phyloP scores from a whole-genome alignment of 2,329 filamentous ascomycete species.

The Coniella lustricola region DNA sequence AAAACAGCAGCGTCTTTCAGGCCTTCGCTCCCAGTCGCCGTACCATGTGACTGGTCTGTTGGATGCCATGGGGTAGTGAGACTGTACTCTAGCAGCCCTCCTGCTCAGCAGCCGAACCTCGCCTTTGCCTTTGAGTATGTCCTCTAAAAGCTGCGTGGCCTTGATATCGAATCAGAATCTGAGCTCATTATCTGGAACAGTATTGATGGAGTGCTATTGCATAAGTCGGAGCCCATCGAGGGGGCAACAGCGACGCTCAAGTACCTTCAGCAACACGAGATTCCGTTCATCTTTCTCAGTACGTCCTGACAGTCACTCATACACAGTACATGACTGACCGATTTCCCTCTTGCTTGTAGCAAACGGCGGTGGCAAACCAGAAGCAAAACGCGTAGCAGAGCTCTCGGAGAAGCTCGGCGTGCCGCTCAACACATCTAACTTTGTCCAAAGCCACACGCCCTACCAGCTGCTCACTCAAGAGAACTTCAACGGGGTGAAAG shows the following conservation, averaged over 20 bases:
- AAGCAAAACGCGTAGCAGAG: constrained; percentile 64
- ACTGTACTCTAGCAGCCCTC: background rate
- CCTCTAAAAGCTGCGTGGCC: background rate
- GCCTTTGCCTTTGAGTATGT: constrained; percentile 25
- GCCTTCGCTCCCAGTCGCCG: no score
- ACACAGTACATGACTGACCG: background rate
- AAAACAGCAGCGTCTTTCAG: no score
- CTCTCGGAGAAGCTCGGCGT: constrained; percentile 60
- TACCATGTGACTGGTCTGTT: no score
- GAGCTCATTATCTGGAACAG: constrained; percentile 22
- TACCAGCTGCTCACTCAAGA: constrained; percentile 61
- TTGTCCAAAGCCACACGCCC: constrained; percentile 88
- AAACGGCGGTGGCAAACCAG: constrained; percentile 85
- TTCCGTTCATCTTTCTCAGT: constrained; percentile 86
- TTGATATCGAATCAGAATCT: no score
- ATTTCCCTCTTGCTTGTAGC: constrained; percentile 26
- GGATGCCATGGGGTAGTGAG: no score
- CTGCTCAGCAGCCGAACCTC: background rate
- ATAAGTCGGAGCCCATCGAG: constrained; percentile 70
- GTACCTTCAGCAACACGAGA: constrained; percentile 64
- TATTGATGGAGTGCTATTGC: constrained; percentile 93
- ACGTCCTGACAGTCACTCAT: background rate
- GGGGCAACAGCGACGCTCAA: constrained; percentile 68
- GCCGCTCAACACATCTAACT: constrained; percentile 58
- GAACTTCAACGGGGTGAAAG: constrained; percentile 18